Evolutionary conservation across 257 asterid genomes (phyloP).

Genomic region (Fraxinus pennsylvanica): DNA sequence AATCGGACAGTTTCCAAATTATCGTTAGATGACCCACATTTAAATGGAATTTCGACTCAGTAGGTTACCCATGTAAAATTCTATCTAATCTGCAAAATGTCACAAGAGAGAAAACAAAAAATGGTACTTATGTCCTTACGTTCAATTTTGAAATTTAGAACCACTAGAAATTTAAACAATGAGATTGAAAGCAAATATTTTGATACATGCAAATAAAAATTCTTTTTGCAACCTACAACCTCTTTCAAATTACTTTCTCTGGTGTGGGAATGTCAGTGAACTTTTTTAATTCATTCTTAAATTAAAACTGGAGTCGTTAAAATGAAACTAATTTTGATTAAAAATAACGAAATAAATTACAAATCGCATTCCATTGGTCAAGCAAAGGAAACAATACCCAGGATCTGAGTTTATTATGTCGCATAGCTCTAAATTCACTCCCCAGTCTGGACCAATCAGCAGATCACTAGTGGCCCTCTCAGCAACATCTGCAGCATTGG

Average conservation of each 20-base stretch:
- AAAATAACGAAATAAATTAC: not conserved
- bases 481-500: constrained; percentile 63
- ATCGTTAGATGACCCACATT: too few relatives aligned
- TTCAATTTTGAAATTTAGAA: not conserved
- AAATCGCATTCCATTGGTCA: not conserved
- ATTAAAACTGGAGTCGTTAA: not conserved
- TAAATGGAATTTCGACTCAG: too few relatives aligned
- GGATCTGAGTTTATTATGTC: constrained; percentile 51
- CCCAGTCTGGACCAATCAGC: constrained; percentile 81
- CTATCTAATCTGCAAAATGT: not conserved
- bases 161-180: not conserved
- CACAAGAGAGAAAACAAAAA: not conserved
- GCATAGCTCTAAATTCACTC: constrained; percentile 61
- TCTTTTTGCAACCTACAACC: not conserved
- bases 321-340: not conserved
- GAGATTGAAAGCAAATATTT: not conserved
- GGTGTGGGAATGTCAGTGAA: not conserved
- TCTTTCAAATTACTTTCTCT: not conserved
- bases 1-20: too few relatives aligned
- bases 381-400: constrained; percentile 37
- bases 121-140: not conserved
- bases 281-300: not conserved
- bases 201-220: not conserved
- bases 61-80: not conserved
- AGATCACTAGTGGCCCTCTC: constrained; percentile 73